Evolutionary conservation across 2,329 filamentous ascomycete species (phyloP), one percentile per base, ranked within the genome.

Genomic region (Apiospora pterosperma): DNA sequence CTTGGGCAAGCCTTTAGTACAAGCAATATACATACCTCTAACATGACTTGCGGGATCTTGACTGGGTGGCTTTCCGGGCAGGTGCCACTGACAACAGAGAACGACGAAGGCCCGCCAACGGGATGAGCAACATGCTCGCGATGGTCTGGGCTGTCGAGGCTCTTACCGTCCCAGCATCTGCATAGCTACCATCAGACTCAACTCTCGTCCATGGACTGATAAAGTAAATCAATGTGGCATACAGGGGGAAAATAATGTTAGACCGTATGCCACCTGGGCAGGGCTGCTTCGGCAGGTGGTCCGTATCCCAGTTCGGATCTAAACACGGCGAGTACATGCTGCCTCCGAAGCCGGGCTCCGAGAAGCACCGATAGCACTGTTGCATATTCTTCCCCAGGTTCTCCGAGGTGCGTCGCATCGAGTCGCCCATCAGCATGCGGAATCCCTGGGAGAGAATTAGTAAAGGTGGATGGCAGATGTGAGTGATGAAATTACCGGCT

Each of bases 31-130:
- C 39, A 8, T 55, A 55, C 72, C 68, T 80, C 77, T 63, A 77
- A 79, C 77, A 79, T 79, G 63, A 79, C 65, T 69, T 80, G 78
- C 36, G 78, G 77, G 39, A 78, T 67, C 65, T 68, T 68, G 61
- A 75, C 71, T 1, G 73, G 73, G 69, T 75, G 73, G 1, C 72
- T 71, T 25, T 67, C 82, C 75, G 78, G 80, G 88, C 69, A 85
- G 79, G 66, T 85, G 80, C 74, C 88, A 84, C 70, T 72, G 80
- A 21, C 36, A 31, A 73, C 69, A 5, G 48, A 55, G 36, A 79
- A 69, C 2, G 68, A 73, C 66, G 74, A 74, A 19, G 36, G 48
- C 28, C 19, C 63, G 23, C 34, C 42, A 6, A 23, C 83, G 23
- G 73, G 84, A 66, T 87, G 87, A 2, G 80, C 76, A 16, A 71